These are phyloP conservation scores for Epichloe sp. DNA, from an alignment of 2,329 filamentous ascomycete species.

Conservation along the genomic window DNA sequence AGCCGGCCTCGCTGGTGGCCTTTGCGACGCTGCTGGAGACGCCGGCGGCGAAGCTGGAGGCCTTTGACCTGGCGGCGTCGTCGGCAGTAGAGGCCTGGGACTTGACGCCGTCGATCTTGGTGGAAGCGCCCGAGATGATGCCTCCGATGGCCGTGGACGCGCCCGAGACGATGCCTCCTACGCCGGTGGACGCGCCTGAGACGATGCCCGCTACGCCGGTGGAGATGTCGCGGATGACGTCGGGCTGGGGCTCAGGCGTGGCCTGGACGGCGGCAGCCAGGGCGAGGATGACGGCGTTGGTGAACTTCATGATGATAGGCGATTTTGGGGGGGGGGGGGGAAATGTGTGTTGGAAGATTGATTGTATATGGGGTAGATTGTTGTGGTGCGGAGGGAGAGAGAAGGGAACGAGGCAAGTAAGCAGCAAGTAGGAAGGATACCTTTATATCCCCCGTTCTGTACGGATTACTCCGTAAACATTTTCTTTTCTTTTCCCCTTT, in stretches of 20 bases:
- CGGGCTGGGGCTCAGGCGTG: conserved; percentile 6
- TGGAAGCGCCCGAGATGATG: not conserved
- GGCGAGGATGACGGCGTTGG: conserved; percentile 18
- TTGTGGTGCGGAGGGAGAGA: no score
- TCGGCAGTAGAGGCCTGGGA: not conserved
- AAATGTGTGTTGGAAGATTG: not conserved
- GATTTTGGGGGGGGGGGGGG: not conserved
- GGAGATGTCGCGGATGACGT: conserved; percentile 1
- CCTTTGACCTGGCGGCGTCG: conserved; percentile 4
- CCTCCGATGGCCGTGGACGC: conserved; percentile 4
- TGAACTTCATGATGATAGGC: conserved; percentile 24
- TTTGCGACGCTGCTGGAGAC: conserved; percentile 6
- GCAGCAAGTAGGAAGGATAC: not conserved
- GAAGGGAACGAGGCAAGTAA: no score
- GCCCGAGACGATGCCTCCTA: not conserved
- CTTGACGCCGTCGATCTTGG: not conserved
- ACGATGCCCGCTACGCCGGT: not conserved
- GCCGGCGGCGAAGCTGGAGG: conserved; percentile 1
- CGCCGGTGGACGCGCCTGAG: no score
- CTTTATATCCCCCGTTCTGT: not conserved
- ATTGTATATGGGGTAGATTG: not conserved
- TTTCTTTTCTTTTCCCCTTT: not conserved
- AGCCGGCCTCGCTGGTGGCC: conserved; percentile 11
- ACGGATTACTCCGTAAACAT: no score
- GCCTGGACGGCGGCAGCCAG: conserved; percentile 20